Conservation (phyloP, 1,284 basidiomycete species). For the Rhodofomes roseus region DNA sequence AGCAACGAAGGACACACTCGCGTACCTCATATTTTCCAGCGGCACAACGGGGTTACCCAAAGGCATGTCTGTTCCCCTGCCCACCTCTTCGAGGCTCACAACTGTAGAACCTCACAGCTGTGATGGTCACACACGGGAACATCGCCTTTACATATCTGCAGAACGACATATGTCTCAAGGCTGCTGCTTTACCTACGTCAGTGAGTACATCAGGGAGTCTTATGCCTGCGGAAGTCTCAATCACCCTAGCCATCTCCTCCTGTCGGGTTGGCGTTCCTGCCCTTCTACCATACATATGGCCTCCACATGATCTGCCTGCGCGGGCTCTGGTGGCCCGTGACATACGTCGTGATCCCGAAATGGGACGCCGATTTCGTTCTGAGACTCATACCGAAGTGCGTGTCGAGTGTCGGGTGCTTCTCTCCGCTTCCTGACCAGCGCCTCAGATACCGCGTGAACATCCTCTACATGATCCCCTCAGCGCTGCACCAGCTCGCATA, state of each 20-base stretch:
- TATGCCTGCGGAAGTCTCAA: neutral
- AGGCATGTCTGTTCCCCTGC: slow-evolving; percentile 37
- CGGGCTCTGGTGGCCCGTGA: slow-evolving; percentile 39
- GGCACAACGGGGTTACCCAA: slow-evolving; percentile 76
- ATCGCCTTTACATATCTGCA: slow-evolving; percentile 49
- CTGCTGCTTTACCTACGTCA: slow-evolving; percentile 4
- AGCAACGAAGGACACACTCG: slow-evolving; percentile 54
- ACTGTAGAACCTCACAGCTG: slow-evolving; percentile 38
- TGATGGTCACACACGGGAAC: slow-evolving; percentile 76
- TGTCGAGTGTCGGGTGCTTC: neutral
- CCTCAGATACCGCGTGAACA: slow-evolving; percentile 48
- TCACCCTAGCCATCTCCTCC: slow-evolving; percentile 22
- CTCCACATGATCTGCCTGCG: slow-evolving; percentile 53
- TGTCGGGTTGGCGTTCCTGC: slow-evolving; percentile 53
- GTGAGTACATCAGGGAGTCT: neutral
- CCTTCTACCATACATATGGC: slow-evolving; percentile 68
- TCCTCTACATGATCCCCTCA: slow-evolving; percentile 57
- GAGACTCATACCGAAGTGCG: slow-evolving; percentile 42
- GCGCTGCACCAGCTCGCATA: slow-evolving; percentile 62
- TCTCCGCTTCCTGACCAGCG: neutral
- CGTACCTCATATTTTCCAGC: slow-evolving; percentile 74
- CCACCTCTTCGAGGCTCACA: neutral
- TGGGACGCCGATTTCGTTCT: slow-evolving; percentile 54
- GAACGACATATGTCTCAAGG: slow-evolving; percentile 27
- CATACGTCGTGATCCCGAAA: slow-evolving; percentile 50